Evolutionary conservation across 441 rosid genomes (phyloP).

Genomic region (Syzygium malaccense): DNA sequence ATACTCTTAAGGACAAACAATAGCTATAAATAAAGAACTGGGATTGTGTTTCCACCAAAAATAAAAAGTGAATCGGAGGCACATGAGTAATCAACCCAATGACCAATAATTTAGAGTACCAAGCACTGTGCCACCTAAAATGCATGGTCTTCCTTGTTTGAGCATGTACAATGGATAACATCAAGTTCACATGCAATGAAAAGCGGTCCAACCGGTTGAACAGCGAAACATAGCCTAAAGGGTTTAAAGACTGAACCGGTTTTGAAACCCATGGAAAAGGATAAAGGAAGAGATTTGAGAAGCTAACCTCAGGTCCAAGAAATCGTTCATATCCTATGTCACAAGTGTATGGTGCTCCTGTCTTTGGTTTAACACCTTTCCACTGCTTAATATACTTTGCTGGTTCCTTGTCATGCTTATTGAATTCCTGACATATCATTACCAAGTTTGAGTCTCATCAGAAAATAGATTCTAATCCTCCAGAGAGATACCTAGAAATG

Average conservation of each 20-base stretch:
- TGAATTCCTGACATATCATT: slow-evolving; percentile 56
- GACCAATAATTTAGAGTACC: background rate
- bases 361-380: slow-evolving; percentile 94
- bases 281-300: background rate
- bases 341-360: slow-evolving; percentile 97
- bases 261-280: background rate
- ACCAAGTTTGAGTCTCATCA: slow-evolving; percentile 8
- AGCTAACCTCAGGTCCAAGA: slow-evolving; percentile 95
- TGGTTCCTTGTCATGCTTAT: slow-evolving; percentile 98
- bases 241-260: background rate
- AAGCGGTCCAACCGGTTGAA: background rate
- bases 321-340: slow-evolving; percentile 96
- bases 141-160: background rate
- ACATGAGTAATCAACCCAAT: background rate
- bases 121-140: background rate
- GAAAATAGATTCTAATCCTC: background rate
- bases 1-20: background rate
- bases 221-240: background rate
- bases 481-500: background rate
- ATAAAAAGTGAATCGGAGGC: background rate
- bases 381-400: slow-evolving; percentile 85
- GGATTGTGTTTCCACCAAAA: background rate
- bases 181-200: background rate
- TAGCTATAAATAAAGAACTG: background rate
- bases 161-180: background rate